Conservation (phyloP, 2,329 filamentous ascomycete species). For the Exutisphaerella laricina region DNA sequence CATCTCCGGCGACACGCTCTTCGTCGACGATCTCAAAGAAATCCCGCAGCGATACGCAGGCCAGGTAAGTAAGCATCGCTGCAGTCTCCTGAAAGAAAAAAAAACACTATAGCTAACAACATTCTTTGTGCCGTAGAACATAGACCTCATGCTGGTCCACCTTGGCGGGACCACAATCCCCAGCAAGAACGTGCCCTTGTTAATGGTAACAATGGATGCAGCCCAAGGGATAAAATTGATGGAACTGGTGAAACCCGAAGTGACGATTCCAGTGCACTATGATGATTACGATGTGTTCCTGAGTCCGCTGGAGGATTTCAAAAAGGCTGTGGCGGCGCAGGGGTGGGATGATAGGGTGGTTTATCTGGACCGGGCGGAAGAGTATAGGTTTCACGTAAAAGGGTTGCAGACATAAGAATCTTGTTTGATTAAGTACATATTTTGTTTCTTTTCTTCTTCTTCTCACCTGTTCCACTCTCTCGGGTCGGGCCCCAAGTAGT, state of each 20-base stretch:
- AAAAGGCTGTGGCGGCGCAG: conserved; percentile 49
- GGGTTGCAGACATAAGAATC: too few species aligned
- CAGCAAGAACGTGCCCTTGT: conserved; percentile 50
- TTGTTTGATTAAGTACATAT: too few species aligned
- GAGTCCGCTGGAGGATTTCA: conserved; percentile 56
- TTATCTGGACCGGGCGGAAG: conserved; percentile 55
- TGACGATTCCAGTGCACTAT: conserved; percentile 60
- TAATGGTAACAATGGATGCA: conserved; percentile 67
- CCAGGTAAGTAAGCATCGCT: too few species aligned
- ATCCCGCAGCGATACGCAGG: conserved; percentile 53
- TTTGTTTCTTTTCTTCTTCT: too few species aligned
- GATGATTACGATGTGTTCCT: conserved; percentile 61
- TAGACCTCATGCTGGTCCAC: conserved; percentile 63
- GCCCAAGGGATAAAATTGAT: conserved; percentile 57
- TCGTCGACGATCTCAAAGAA: conserved; percentile 56
- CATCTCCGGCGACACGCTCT: conserved; percentile 61
- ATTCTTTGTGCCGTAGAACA: too few species aligned
- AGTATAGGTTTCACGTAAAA: conserved; percentile 54
- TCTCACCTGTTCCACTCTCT: conserved; percentile 21
- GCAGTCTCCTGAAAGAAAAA: too few species aligned
- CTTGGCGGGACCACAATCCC: conserved; percentile 63
- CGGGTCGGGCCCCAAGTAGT: conserved; percentile 16
- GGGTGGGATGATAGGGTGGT: conserved; percentile 51
- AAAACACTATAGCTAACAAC: too few species aligned
- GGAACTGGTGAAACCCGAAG: conserved; percentile 52